phyloP scores from a whole-genome alignment of 495 filamentous ascomycete genomes.

The Aspergillus ellipticus region DNA sequence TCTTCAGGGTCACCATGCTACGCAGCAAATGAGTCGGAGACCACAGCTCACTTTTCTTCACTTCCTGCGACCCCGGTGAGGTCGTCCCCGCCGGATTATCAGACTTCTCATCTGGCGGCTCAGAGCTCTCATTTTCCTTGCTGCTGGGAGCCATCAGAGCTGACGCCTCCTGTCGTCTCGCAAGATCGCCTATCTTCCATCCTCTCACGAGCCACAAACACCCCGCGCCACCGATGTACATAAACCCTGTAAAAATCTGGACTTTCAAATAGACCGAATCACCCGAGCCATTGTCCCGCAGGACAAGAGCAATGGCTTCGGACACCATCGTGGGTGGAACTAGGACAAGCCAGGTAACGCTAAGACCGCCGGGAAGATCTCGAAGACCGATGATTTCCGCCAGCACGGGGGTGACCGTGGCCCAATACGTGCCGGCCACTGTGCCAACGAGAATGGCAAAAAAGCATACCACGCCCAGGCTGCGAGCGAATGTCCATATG shows the following conservation, averaged over 20 bases:
- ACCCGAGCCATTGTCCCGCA: constrained; percentile 43
- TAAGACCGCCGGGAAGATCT: constrained; percentile 66
- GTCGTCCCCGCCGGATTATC: background rate
- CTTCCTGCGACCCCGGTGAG: background rate
- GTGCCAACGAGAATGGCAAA: constrained; percentile 67
- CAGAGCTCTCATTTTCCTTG: background rate
- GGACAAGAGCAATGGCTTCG: constrained; percentile 70
- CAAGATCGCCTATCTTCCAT: constrained; percentile 60
- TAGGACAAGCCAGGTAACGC: constrained; percentile 72
- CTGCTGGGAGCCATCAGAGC: background rate
- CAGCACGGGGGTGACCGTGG: constrained; percentile 63
- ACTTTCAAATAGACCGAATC: constrained; percentile 53
- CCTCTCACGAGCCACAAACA: constrained; percentile 45
- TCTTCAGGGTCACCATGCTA: constrained; percentile 33
- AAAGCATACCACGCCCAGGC: constrained; percentile 63
- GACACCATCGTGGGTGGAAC: constrained; percentile 70
- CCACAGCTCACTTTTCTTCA: constrained; percentile 20
- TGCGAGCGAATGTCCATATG: constrained; percentile 69
- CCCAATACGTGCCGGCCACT: constrained; percentile 73
- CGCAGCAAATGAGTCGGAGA: constrained; percentile 24
- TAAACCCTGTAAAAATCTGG: constrained; percentile 63
- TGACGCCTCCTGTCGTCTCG: constrained; percentile 24
- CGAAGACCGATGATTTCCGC: constrained; percentile 74
- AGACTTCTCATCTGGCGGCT: background rate
- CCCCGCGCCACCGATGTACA: constrained; percentile 58